phyloP scores from a whole-genome alignment of 176 grass and related monocot genomes.

The Tillandsia leiboldiana region DNA sequence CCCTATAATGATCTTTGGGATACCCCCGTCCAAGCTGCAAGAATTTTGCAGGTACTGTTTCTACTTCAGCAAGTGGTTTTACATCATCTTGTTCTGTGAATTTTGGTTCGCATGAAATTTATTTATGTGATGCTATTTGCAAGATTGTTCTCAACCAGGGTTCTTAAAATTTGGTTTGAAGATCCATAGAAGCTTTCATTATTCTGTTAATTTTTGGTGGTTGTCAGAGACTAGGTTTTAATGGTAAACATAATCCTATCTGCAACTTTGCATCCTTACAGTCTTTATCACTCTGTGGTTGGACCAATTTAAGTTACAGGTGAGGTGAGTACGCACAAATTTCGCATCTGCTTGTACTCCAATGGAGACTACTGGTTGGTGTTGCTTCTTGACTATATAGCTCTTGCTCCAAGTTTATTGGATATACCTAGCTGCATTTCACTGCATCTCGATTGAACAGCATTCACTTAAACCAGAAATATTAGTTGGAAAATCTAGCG shows the following conservation, averaged over 20 bases:
- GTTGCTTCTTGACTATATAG: neutral
- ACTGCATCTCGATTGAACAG: too few species aligned
- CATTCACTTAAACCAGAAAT: too few species aligned
- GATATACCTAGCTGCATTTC: neutral
- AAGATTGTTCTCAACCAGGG: neutral
- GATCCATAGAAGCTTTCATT: neutral
- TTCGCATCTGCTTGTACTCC: neutral
- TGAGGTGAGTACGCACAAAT: neutral
- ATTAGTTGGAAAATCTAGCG: too few species aligned
- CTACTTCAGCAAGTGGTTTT: neutral
- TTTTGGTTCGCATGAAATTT: neutral
- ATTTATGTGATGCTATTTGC: neutral
- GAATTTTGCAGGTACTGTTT: conserved; percentile 57
- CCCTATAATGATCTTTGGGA: conserved; percentile 58
- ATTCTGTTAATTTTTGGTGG: neutral
- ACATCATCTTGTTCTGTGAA: neutral
- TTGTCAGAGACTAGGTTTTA: neutral
- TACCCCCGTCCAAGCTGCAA: conserved; percentile 64
- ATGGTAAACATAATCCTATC: neutral
- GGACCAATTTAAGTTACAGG: neutral
- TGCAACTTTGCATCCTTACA: neutral
- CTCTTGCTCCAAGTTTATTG: neutral
- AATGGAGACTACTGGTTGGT: neutral
- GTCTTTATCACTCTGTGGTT: neutral
- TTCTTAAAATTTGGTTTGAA: neutral